phyloP scores from a whole-genome alignment of 768 basidiomycete genomes.

The Tricholoma hemisulphureum region DNA sequence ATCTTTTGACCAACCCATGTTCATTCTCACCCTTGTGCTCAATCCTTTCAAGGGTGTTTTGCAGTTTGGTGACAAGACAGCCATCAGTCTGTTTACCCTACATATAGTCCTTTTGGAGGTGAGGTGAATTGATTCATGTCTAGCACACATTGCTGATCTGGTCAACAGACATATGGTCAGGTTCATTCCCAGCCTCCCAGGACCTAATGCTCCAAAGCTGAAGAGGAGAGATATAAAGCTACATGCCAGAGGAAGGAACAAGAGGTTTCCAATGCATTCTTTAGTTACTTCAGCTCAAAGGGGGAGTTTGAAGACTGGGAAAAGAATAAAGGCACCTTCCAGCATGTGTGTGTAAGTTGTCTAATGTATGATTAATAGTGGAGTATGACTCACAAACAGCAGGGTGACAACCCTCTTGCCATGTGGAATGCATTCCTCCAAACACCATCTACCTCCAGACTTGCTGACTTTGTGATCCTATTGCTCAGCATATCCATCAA shows the following conservation, averaged over 20 bases:
- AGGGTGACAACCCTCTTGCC: conserved; percentile 19
- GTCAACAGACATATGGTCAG: conserved; percentile 15
- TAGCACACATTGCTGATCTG: not conserved
- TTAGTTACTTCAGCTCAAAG: conserved; percentile 14
- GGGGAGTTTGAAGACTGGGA: conserved; percentile 20
- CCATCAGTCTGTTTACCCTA: conserved; percentile 21
- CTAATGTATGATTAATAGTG: conserved; percentile 3
- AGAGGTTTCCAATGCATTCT: conserved; percentile 19
- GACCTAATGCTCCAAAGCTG: conserved; percentile 8
- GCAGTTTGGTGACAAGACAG: conserved; percentile 26
- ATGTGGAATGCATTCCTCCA: not conserved
- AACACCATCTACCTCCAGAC: conserved; percentile 1
- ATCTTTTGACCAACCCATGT: conserved; percentile 29
- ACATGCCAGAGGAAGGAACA: conserved; percentile 10
- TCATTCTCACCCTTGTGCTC: conserved; percentile 25
- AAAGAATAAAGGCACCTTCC: conserved; percentile 14
- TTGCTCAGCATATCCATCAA: conserved; percentile 24
- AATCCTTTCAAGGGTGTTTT: conserved; percentile 28
- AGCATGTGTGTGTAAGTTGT: conserved; percentile 15
- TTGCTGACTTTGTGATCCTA: conserved; percentile 22
- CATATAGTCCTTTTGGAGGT: conserved; percentile 22
- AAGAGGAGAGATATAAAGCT: conserved; percentile 6
- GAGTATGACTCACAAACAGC: not conserved
- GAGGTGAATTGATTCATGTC: conserved; percentile 1
- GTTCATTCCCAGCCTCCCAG: conserved; percentile 15